Evolutionary conservation across 257 asterid genomes (phyloP).

Genomic region (Ilex asprella): DNA sequence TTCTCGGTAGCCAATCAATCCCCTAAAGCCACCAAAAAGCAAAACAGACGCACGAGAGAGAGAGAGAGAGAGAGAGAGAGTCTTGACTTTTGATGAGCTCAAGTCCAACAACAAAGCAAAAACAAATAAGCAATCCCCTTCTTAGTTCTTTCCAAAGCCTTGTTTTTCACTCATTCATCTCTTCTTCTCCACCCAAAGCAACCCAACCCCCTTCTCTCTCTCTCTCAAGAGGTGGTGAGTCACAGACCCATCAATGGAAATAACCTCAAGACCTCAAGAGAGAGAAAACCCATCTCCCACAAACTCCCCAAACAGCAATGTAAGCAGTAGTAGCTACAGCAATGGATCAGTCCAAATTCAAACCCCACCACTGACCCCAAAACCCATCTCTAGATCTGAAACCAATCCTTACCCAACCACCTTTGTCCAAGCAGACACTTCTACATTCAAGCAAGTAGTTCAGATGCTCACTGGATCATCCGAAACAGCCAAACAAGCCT

Average conservation of each 20-base stretch:
- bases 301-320: slow-evolving; percentile 60
- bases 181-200: slow-evolving; percentile 24
- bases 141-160: slow-evolving; percentile 22
- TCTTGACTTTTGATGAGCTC: not conserved
- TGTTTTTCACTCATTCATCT: slow-evolving; percentile 46
- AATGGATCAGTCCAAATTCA: slow-evolving; percentile 33
- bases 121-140: slow-evolving; percentile 26
- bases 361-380: slow-evolving; percentile 54
- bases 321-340: slow-evolving; percentile 37
- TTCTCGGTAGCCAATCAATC: slow-evolving; percentile 21
- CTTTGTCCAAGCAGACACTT: slow-evolving; percentile 77
- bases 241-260: slow-evolving; percentile 33
- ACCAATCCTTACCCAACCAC: slow-evolving; percentile 77
- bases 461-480: slow-evolving; percentile 91
- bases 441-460: slow-evolving; percentile 86
- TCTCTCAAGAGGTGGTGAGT: not conserved
- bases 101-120: not conserved
- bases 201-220: slow-evolving; percentile 2
- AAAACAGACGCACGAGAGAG: not conserved
- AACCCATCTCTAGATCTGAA: slow-evolving; percentile 62
- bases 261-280: slow-evolving; percentile 35
- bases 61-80: not conserved
- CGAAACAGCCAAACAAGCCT: slow-evolving; percentile 37
- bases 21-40: slow-evolving; percentile 22
- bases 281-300: slow-evolving; percentile 42